These are phyloP conservation scores for Durusdinium trenchii DNA, from an alignment of 73 alveolate genomes.

Conservation along the genomic window DNA sequence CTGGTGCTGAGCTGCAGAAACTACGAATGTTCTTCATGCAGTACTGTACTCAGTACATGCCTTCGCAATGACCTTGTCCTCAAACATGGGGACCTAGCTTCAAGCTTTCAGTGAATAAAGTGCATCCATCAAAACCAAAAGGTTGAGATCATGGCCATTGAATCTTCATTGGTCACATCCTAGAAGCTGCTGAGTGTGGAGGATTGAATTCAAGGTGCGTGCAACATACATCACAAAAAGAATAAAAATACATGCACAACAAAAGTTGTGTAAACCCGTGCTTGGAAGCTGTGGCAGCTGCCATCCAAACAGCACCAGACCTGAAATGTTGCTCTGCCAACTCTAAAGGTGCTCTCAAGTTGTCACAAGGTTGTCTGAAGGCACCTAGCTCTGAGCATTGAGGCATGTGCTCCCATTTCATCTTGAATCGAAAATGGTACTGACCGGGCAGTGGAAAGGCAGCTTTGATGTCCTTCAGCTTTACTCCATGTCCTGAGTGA, in stretches of 20 bases:
- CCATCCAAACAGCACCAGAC: constrained; percentile 90
- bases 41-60: not conserved
- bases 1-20: not conserved
- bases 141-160: constrained; percentile 36
- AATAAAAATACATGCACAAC: not conserved
- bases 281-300: not conserved
- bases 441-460: constrained; percentile 67
- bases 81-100: constrained; percentile 61
- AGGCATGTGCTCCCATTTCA: constrained; percentile 63
- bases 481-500: constrained; percentile 40
- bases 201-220: not conserved
- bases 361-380: not conserved
- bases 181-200: not conserved
- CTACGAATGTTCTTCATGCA: not conserved
- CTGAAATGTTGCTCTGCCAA: not conserved
- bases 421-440: constrained; percentile 89
- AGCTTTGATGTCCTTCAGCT: constrained; percentile 53
- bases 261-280: not conserved
- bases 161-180: constrained; percentile 85
- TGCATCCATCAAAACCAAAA: not conserved
- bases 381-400: not conserved
- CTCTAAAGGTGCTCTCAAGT: not conserved
- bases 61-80: constrained; percentile 82
- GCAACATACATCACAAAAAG: not conserved
- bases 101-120: not conserved